Evolutionary conservation across 768 basidiomycete genomes (phyloP), one percentile per base, ranked within the genome.

Genomic region (Panus rudis): DNA sequence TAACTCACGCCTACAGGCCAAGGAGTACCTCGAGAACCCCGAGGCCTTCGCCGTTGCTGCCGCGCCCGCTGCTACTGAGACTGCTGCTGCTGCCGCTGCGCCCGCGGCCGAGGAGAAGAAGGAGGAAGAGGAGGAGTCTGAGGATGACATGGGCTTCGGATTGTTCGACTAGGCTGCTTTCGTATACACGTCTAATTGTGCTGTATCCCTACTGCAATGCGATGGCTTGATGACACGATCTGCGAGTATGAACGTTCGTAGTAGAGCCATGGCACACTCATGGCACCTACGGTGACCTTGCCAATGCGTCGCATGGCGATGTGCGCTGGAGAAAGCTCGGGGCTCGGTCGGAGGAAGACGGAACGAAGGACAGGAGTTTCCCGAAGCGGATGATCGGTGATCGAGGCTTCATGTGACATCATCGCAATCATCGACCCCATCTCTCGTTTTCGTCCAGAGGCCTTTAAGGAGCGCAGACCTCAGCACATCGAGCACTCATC

Each of bases 11-110:
- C 23, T 54, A 25, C 53, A 93, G 91, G 79, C 86, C 68, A 97
- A 96, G 76, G 94, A 88, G 61, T 89, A 84, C 72, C 82, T 98
- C 56, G 96, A 84, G 61, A 96, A 98, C 78, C 94, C 96, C 39
- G 92, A 96, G 42, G 94, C 93, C n/a, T 99, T 94, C 57, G 92
- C 87, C 43, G 84, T 68, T 47, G 87, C 85, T 27, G 84, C 83
- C 41, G 73, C 88, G 39, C 72, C 71, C 42, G 78, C 75, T 27
- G 73, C 71, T 19, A 71, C 67, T 20, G 71, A 67, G 27, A 63
- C 65, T 30, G 65, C 68, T 22, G 69, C 79, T 33, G 71, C 78
- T 24, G 67, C 73, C 39, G 71, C 78, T 33, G 76, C 75, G 38
- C 79, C 72, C 26, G 78, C 73, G 11, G 72, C 72, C 21, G 75